Conservation (phyloP, 345 rosid species). For the Eucalyptus erythrocorys region DNA sequence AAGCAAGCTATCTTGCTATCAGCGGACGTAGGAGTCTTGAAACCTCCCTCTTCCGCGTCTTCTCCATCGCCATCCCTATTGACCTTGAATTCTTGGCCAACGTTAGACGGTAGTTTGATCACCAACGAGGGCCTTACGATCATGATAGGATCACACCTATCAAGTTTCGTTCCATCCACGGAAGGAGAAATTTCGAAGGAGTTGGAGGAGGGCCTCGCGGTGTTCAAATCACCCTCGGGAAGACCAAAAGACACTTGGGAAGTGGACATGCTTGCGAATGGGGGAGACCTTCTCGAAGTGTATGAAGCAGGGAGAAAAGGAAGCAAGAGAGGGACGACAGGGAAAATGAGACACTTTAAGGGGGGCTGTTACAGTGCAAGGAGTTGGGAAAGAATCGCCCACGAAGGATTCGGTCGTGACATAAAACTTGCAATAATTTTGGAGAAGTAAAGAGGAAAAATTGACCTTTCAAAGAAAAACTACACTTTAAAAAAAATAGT, state of each 20-base stretch:
- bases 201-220: neutral
- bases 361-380: rapidly evolving
- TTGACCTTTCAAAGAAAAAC: too few species aligned
- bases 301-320: neutral
- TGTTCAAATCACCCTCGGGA: conserved; percentile 3
- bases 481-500: too few species aligned
- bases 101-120: neutral
- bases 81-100: neutral
- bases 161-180: neutral
- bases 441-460: too few species aligned
- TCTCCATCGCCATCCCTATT: neutral
- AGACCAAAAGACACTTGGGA: conserved; percentile 13
- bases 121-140: neutral
- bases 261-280: conserved; percentile 16
- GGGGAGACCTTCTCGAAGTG: neutral
- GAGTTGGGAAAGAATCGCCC: neutral
- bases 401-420: too few species aligned
- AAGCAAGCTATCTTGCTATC: conserved; percentile 15
- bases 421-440: too few species aligned
- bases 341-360: neutral
- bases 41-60: conserved; percentile 10
- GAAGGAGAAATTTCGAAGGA: conserved; percentile 22
- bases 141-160: neutral
- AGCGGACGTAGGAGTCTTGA: conserved; percentile 49
- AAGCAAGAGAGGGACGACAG: neutral